Conservation (phyloP, 2,329 filamentous ascomycete genomes). For the Diplodia seriata region DNA sequence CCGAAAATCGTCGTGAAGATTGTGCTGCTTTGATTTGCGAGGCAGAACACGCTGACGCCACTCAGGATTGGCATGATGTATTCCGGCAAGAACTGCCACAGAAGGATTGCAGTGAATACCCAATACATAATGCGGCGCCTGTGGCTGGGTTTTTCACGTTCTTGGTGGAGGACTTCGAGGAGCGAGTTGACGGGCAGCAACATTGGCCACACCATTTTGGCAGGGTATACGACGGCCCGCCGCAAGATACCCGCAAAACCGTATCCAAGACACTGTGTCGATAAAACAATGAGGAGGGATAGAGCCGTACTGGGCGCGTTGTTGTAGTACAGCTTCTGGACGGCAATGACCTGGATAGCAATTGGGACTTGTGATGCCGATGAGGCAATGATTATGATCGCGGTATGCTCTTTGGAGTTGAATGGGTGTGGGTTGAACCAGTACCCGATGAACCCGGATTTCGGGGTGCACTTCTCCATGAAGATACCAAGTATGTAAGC, state of each 20-base stretch:
- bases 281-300: constrained; percentile 32
- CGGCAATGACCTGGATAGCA: constrained; percentile 32
- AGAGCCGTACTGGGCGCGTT: not conserved
- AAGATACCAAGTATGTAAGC: constrained; percentile 53
- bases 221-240: constrained; percentile 32
- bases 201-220: constrained; percentile 34
- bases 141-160: constrained; percentile 24
- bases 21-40: constrained; percentile 42
- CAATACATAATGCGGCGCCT: constrained; percentile 42
- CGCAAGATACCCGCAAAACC: constrained; percentile 34
- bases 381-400: constrained; percentile 36
- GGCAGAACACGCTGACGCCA: constrained; percentile 30
- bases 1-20: constrained; percentile 60
- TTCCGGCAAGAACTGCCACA: constrained; percentile 34
- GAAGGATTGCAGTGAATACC: constrained; percentile 37
- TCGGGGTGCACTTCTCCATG: constrained; percentile 49
- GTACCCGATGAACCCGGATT: constrained; percentile 39
- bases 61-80: constrained; percentile 23
- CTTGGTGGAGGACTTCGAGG: constrained; percentile 25
- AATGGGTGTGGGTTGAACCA: constrained; percentile 51
- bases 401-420: constrained; percentile 47
- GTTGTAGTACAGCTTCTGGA: constrained; percentile 34
- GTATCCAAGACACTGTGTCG: constrained; percentile 35
- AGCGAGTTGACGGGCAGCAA: constrained; percentile 33
- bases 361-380: constrained; percentile 31